phyloP scores from a whole-genome alignment of 768 basidiomycete species.

The Termitomyces sp. region DNA sequence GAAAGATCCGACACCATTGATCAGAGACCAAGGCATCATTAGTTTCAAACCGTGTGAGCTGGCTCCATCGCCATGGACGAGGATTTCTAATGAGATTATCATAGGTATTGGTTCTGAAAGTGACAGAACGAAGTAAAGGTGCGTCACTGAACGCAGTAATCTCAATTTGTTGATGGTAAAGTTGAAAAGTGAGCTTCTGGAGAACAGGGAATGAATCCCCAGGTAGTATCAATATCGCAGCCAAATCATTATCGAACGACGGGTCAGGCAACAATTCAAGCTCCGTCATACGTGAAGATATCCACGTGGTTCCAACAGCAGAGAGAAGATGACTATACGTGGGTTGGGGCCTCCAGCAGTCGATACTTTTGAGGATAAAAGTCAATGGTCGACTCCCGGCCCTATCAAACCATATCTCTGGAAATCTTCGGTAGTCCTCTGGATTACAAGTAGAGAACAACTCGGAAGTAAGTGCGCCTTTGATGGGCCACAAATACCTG shows the following conservation, averaged over 20 bases:
- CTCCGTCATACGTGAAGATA: background rate
- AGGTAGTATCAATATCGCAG: background rate
- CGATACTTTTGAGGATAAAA: background rate
- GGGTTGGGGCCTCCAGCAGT: background rate
- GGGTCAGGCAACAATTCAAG: background rate
- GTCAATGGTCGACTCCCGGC: background rate
- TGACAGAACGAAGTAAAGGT: background rate
- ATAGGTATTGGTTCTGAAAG: background rate
- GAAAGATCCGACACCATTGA: background rate
- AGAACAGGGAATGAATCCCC: background rate
- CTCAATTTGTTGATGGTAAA: background rate
- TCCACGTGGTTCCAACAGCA: background rate
- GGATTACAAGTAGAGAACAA: background rate
- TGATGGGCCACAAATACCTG: rapidly evolving
- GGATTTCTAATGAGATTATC: background rate
- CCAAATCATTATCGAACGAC: background rate
- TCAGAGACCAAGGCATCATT: background rate
- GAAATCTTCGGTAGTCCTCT: background rate
- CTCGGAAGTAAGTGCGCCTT: too few relatives aligned
- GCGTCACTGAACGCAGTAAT: background rate
- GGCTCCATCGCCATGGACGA: background rate
- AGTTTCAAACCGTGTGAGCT: background rate
- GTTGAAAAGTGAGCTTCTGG: background rate
- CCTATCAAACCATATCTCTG: background rate
- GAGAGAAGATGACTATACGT: background rate